phyloP scores from a whole-genome alignment of 225 moss, liverwort and hornwort species.

The Neckera pumila region DNA sequence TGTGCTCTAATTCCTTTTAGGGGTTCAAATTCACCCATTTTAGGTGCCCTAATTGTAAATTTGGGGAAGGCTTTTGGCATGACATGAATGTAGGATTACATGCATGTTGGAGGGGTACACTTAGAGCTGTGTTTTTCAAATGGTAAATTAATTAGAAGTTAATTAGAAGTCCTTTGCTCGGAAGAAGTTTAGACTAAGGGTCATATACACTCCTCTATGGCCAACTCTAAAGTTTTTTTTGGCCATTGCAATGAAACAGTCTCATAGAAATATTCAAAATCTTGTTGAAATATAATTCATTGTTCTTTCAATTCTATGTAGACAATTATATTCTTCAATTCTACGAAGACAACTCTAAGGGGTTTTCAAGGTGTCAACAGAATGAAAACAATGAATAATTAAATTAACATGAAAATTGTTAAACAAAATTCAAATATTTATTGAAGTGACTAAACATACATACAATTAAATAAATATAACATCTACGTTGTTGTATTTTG shows the following conservation, averaged over 20 bases:
- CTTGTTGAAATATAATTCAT: not conserved
- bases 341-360: too few species aligned
- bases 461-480: not conserved
- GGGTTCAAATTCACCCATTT: too few species aligned
- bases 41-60: too few species aligned
- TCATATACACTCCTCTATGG: accelerated
- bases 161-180: too few species aligned
- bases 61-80: too few species aligned
- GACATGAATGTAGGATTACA: too few species aligned
- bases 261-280: not conserved
- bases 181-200: accelerated
- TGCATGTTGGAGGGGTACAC: too few species aligned
- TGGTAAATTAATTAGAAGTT: too few species aligned
- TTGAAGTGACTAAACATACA: not conserved
- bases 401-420: not conserved
- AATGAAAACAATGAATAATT: not conserved
- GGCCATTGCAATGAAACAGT: not conserved
- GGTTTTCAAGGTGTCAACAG: not conserved
- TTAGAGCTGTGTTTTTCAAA: too few species aligned
- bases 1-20: too few species aligned
- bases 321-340: not conserved
- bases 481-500: not conserved
- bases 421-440: not conserved
- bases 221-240: not conserved
- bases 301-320: not conserved